These are phyloP conservation scores for Persicaria tinctoria DNA, from an alignment of 148 eudicot species.

Conservation along the genomic window DNA sequence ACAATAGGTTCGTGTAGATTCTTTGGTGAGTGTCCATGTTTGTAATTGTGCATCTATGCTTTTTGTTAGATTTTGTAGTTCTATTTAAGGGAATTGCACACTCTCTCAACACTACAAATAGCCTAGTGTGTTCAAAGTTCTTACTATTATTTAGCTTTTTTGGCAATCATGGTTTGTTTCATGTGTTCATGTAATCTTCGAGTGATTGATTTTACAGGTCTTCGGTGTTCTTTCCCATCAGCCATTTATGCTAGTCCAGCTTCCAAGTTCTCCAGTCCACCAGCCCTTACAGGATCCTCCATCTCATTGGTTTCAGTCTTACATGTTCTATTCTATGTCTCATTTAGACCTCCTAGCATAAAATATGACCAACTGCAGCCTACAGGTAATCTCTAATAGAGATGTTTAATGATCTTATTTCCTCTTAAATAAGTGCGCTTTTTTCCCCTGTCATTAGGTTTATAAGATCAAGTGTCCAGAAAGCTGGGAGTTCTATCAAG, in stretches of 20 bases:
- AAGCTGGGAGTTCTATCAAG: not conserved
- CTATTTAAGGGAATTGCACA: constrained; percentile 56
- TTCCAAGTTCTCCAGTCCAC: too few relatives aligned
- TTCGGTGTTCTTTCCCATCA: too few relatives aligned
- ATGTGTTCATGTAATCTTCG: not conserved
- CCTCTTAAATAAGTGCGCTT: not conserved
- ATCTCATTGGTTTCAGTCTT: too few relatives aligned
- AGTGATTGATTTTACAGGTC: too few relatives aligned
- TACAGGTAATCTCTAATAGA: not conserved
- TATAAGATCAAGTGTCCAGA: not conserved
- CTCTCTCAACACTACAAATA: constrained; percentile 47
- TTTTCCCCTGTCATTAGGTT: too few relatives aligned
- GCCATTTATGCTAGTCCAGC: too few relatives aligned
- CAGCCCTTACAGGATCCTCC: too few relatives aligned
- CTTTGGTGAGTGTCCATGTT: too few relatives aligned
- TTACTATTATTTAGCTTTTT: not conserved
- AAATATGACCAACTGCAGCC: not conserved
- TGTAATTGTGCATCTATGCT: too few relatives aligned
- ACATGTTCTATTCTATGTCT: too few relatives aligned
- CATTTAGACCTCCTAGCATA: too few relatives aligned
- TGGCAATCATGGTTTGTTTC: not conserved
- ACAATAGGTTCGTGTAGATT: too few relatives aligned
- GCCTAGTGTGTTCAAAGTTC: constrained; percentile 22
- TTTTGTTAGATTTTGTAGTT: constrained; percentile 1
- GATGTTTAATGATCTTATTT: not conserved